These are phyloP conservation scores for Calonectria henricotiae DNA, from an alignment of 2,329 filamentous ascomycete genomes.

Conservation along the genomic window DNA sequence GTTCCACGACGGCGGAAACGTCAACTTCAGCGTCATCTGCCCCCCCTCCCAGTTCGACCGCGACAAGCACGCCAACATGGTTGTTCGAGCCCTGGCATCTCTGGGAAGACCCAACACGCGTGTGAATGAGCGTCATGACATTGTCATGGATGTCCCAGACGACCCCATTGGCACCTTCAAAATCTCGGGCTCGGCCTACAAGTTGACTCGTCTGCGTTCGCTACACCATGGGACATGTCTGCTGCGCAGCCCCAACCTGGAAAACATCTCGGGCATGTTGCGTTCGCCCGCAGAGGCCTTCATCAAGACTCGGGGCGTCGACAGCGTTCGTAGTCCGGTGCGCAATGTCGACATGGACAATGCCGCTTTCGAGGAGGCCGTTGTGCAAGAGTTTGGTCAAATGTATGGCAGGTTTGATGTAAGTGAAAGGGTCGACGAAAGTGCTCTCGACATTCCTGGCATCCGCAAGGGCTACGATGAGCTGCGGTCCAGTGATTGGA, in stretches of 20 bases:
- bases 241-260: conserved; percentile 82
- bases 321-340: conserved; percentile 90
- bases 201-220: conserved; percentile 85
- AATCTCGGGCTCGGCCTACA: conserved; percentile 95
- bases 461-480: conserved; percentile 63
- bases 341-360: conserved; percentile 79
- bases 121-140: conserved; percentile 94
- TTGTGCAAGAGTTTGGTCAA: conserved; percentile 75
- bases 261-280: conserved; percentile 78
- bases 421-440: conserved; percentile 65
- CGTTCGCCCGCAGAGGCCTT: conserved; percentile 84
- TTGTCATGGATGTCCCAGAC: conserved; percentile 76
- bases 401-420: conserved; percentile 73
- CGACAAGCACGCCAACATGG: conserved; percentile 92
- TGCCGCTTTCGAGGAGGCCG: conserved; percentile 68
- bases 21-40: conserved; percentile 95
- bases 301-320: conserved; percentile 88
- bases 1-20: conserved; percentile 93
- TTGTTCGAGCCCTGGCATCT: conserved; percentile 82
- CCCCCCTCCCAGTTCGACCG: conserved; percentile 84
- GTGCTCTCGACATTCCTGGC: conserved; percentile 63
- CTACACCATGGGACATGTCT: conserved; percentile 96
- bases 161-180: conserved; percentile 72
- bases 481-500: conserved; percentile 78
- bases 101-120: conserved; percentile 74